phyloP scores from a whole-genome alignment of 176 grass and related monocot genomes.

The Otatea glauca region DNA sequence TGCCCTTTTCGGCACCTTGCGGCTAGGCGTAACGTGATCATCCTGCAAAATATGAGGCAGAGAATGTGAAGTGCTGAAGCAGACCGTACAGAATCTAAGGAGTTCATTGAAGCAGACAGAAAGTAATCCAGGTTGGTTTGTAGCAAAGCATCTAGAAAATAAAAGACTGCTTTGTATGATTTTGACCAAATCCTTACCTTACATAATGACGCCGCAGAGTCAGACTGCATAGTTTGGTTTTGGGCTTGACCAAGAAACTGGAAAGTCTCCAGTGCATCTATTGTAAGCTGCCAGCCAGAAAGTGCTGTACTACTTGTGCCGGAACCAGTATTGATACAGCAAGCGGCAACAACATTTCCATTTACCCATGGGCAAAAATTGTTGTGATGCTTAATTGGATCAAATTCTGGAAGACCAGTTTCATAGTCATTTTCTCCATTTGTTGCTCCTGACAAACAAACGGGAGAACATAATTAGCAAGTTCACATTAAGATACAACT shows the following conservation, averaged over 20 bases:
- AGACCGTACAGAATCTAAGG: neutral
- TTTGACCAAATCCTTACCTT: conserved; percentile 58
- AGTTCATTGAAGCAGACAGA: neutral
- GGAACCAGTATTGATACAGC: conserved; percentile 60
- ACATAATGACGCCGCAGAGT: conserved; percentile 90
- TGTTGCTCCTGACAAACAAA: conserved; percentile 54
- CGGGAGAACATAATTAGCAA: neutral
- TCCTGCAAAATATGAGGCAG: conserved; percentile 62
- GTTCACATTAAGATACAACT: neutral
- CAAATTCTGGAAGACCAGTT: conserved; percentile 72
- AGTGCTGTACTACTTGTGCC: conserved; percentile 47
- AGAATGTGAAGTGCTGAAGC: neutral
- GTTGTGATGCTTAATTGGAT: conserved; percentile 97
- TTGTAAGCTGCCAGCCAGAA: conserved; percentile 90
- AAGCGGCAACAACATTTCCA: conserved; percentile 77
- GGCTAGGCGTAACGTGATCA: conserved; percentile 70
- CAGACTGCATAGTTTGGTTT: conserved; percentile 80
- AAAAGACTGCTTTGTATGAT: neutral
- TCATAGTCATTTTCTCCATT: conserved; percentile 86
- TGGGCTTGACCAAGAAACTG: conserved; percentile 81
- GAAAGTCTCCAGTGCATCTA: conserved; percentile 82
- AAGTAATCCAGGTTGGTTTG: neutral
- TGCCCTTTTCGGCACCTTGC: conserved; percentile 67
- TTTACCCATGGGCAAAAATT: conserved; percentile 95
- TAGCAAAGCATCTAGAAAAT: neutral